These are phyloP conservation scores for Oryza meridionalis DNA, from an alignment of 176 grass and related monocot species.

Conservation along the genomic window DNA sequence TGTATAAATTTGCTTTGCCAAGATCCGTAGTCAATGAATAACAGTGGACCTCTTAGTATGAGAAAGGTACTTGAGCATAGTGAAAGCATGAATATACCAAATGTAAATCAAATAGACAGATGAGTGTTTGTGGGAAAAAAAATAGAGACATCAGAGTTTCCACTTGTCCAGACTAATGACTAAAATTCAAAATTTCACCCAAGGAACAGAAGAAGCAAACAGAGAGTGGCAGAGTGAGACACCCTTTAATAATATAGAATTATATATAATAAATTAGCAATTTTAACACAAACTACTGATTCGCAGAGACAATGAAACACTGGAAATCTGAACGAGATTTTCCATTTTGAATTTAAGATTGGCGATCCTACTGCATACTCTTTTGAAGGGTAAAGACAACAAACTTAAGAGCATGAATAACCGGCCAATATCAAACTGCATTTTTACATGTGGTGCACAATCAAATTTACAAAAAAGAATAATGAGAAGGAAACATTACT, in stretches of 20 bases:
- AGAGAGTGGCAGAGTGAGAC: not conserved
- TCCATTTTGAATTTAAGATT: not conserved
- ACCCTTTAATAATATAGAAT: not conserved
- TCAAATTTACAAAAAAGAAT: conserved; percentile 1
- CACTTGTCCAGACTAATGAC: not conserved
- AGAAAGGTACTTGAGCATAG: not conserved
- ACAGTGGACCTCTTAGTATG: not conserved
- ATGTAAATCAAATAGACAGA: not conserved
- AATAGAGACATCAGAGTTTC: conserved; percentile 4
- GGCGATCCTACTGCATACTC: not conserved
- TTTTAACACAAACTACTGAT: not conserved
- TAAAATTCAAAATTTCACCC: not conserved
- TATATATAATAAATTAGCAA: not conserved
- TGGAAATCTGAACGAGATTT: not conserved
- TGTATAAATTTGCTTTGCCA: not conserved
- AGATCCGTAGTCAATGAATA: conserved; percentile 1
- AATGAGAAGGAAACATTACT: not conserved
- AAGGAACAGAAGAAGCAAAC: conserved; percentile 8
- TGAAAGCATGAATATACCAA: not conserved
- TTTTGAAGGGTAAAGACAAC: not conserved
- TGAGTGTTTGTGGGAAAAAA: not conserved
- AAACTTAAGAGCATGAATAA: not conserved
- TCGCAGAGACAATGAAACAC: not conserved
- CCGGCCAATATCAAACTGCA: not conserved
- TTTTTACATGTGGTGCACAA: not conserved